Percentiles rank a stretch among this genome's conserved stretches.
Conservation (phyloP, 202 grass and related monocot species). For the Elaeis oleifera region DNA sequence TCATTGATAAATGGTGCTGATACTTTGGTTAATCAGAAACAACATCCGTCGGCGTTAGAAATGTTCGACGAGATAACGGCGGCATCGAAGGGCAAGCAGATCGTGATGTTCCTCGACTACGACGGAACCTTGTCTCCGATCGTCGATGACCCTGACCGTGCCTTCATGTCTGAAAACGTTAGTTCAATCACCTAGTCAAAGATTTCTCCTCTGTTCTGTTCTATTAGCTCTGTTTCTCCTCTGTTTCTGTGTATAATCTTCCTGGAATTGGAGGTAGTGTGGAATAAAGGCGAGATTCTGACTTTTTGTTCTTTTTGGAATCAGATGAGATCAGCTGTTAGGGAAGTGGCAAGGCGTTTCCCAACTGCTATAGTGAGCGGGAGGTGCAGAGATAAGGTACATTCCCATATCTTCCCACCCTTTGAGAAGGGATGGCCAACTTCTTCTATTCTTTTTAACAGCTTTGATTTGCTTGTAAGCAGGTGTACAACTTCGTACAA, state of each 20-base stretch:
- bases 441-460: not conserved
- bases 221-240: not conserved
- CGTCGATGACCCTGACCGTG: constrained; percentile 63
- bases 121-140: constrained; percentile 92
- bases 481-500: constrained; percentile 53
- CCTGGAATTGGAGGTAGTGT: too few relatives aligned
- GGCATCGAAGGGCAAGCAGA: constrained; percentile 42
- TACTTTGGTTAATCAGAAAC: constrained; percentile 18
- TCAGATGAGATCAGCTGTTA: constrained; percentile 78
- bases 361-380: constrained; percentile 89
- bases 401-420: constrained; percentile 11
- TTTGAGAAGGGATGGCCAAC: not conserved
- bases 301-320: not conserved
- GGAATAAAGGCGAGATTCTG: not conserved
- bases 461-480: not conserved
- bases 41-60: constrained; percentile 66
- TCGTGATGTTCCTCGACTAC: constrained; percentile 91
- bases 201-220: too few relatives aligned
- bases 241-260: not conserved
- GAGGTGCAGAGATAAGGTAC: constrained; percentile 68
- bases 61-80: constrained; percentile 36
- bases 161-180: constrained; percentile 77
- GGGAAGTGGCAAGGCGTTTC: constrained; percentile 46
- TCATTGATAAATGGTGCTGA: not conserved
- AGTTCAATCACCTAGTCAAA: not conserved